Base-by-base conservation (phyloP, 2,329 filamentous ascomycete genomes). In the Exophiala oligosperma region DNA sequence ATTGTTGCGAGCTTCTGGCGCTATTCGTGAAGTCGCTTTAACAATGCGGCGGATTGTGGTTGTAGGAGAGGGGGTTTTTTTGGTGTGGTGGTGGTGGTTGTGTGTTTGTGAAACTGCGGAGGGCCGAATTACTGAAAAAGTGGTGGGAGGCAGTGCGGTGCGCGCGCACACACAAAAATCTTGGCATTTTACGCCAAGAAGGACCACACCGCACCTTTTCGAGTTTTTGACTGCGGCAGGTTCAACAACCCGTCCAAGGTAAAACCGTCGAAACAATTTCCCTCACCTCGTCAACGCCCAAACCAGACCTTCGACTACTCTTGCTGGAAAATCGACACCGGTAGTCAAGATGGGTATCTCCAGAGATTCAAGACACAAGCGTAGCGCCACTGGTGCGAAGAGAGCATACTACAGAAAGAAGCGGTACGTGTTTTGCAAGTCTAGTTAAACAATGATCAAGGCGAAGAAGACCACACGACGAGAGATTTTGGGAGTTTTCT, bases 281-380 rank as follows among this genome's bases (percentile, higher is more conserved):
- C 7, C 7, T 28, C 7, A 28, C 32, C 32, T 9, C 11, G 6
- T 35, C 9, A 28, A 6, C 32, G 17, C 17, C 17, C 17, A 17
- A 17, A 35, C 32, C 32, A 35, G 32, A 35, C 32, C 4, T 35
- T 9, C 6, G 11, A 35, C 32, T 35, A 35, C 32, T 11, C 8
- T 8, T 35, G 32, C 32, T 35, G 32, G 41, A 44, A 40, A 35
- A 9, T 35, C 8, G 32, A 35, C 32, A 35, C 32, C 32, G 32
- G 32, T 23, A n/a, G 87, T 87, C 89, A 90, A 88, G 84, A 93
- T 93, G 90, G 90, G 94, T 99, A 97, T 99, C 85, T 97, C 93
- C 83, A 91, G 94, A 85, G 93, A 97, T 84, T 96, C 92, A 80
- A 92, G 94, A 85, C 94, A 99, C 89, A 99, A 99, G 90, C 92